Evolutionary conservation across 192 early-diverging fungal species (phyloP), one percentile per base, ranked within the genome.

Genomic region (Glomus cerebriforme): DNA sequence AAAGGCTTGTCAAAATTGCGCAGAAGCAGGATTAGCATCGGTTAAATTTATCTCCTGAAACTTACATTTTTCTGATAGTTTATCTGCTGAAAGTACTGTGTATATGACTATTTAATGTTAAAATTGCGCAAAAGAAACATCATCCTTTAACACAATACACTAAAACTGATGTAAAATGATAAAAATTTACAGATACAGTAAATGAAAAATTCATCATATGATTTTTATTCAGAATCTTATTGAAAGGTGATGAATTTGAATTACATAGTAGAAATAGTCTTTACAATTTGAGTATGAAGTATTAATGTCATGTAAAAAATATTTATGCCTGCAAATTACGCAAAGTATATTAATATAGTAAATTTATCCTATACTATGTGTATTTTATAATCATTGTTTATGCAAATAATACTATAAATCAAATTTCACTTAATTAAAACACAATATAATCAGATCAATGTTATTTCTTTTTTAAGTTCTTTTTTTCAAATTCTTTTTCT

Each of bases 401-500:
- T 6, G n/a, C 37, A 22, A 70, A 34, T 70, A 37, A 45, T 70
- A 70, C 34, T 70, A 70, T 22, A 70, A 34, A 70, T 27, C 68
- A 70, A 70, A 37, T 22, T 34, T 70, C 39, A 43, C 39, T 72
- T 72, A 2, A 47, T 32, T 19, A 72, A n/a, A 39, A 49, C 39
- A 72, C 70, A 43, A 72, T 29, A 72, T 72, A 47, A 72, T 32
- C 70, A 47, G 49, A 73, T 58, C 72, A 73, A 73, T 29, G 17
- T 58, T 73, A 35, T 73, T 73, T 59, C 47, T 59, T 73, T 73
- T 58, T 73, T 43, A 47, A 73, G 47, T 73, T 54, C 71, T 73
- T 73, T 73, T 73, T 73, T 73, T 73, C 71, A 26, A 73, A 72
- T 73, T 73, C 71, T 73, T 73, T 60, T 60, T 60, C 39, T 73